Conservation (phyloP, 768 basidiomycete species). For the Scleroderma bovista region DNA sequence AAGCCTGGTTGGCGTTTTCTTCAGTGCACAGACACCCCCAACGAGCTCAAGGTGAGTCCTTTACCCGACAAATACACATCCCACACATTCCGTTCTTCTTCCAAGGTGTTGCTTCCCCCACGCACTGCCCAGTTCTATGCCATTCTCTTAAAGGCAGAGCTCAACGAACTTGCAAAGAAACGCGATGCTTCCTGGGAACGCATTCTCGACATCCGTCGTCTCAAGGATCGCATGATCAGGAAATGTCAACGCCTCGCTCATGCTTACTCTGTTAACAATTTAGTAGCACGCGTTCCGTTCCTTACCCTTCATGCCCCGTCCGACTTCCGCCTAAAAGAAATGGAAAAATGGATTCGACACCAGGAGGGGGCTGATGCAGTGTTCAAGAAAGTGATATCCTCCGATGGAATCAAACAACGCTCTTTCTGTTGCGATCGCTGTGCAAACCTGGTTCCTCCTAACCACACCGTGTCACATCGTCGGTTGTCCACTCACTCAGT, state of each 20-base stretch:
- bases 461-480: conserved; percentile 23
- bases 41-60: conserved; percentile 59
- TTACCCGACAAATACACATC: neutral
- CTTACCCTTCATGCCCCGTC: conserved; percentile 62
- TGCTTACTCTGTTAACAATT: conserved; percentile 33
- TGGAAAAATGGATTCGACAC: conserved; percentile 70
- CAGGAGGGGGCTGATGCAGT: conserved; percentile 31
- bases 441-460: conserved; percentile 28
- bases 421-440: conserved; percentile 32
- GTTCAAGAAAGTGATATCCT: conserved; percentile 13
- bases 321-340: conserved; percentile 72
- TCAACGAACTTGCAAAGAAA: conserved; percentile 54
- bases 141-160: conserved; percentile 59
- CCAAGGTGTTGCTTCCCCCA: conserved; percentile 63
- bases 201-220: conserved; percentile 66
- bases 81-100: conserved; percentile 5
- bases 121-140: conserved; percentile 61
- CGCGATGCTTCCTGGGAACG: conserved; percentile 57
- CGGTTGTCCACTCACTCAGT: conserved; percentile 21
- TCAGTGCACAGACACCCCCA: conserved; percentile 70
- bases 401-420: conserved; percentile 20
- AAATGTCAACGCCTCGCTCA: conserved; percentile 66
- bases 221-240: conserved; percentile 80
- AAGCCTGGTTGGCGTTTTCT: conserved; percentile 65
- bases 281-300: conserved; percentile 43